Base-by-base conservation (phyloP, 148 eudicot genomes). In the Arbutus unedo region DNA sequence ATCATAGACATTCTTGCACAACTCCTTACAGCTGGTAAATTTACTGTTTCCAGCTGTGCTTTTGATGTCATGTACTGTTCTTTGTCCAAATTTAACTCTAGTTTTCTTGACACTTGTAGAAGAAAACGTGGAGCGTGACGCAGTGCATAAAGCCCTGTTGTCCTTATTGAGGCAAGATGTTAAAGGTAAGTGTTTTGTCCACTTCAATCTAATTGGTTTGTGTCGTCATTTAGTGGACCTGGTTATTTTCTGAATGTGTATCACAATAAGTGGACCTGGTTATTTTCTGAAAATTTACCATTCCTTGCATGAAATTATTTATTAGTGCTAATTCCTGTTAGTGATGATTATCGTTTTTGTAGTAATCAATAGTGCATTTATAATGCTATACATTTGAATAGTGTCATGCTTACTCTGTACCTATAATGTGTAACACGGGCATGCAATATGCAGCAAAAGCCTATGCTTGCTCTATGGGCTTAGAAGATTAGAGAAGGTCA, bases 71-170 rank as follows among this genome's bases (percentile, higher is more conserved):
- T 25, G 18, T 73, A 67, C 50, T 41, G 6, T 18, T 16, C 70
- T 70, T 13, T 18, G 50, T 74, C 16, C 48, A 66, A 2, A 59
- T 60, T 49, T 82, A 11, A 80, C 49, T 47, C 74, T 72, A 54
- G 74, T 57, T 80, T 44, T 48, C 49, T 76, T 81, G 38, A 82
- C 84, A 79, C 70, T 79, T 87, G 31, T 86, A 96, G 99, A 94
- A 79, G 98, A 96, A 83, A 96, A 96, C 82, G 98, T 96, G 81
- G 99, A 94, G 89, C 94, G 97, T 85, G 99, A 96, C 86, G 99
- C 99, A 44, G 98, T 96, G 79, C 92, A 94, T 70, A 96, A 96
- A 88, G 99, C 99, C 77, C 89, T 96, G 86, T 80, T 94, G 89
- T 94, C 99, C 77, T 86, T 96, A 80, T 83, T 96, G 89, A 92